Conservation (phyloP, 148 eudicot genomes). For the Agrostemma githago region DNA sequence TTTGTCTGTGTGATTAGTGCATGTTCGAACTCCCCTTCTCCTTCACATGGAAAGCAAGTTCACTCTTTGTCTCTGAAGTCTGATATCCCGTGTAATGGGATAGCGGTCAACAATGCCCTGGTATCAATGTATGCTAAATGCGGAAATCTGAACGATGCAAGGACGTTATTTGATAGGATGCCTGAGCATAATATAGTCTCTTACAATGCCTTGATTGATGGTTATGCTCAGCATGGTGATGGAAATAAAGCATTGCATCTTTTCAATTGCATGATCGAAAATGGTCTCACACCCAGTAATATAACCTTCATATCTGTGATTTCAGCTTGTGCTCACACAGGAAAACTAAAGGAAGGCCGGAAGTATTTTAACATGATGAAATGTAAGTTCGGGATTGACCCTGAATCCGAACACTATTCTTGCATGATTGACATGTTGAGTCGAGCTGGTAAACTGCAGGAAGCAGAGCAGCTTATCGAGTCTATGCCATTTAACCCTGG, state of each 20-base stretch:
- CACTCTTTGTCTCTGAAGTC: slow-evolving; percentile 62
- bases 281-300: slow-evolving; percentile 33
- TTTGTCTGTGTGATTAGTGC: slow-evolving; percentile 70
- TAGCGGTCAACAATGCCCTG: slow-evolving; percentile 58
- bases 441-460: slow-evolving; percentile 58
- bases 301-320: slow-evolving; percentile 64
- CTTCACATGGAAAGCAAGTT: slow-evolving; percentile 67
- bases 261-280: slow-evolving; percentile 55
- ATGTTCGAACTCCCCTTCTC: slow-evolving; percentile 57
- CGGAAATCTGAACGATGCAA: slow-evolving; percentile 67
- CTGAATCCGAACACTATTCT: slow-evolving; percentile 63
- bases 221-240: slow-evolving; percentile 66
- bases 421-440: slow-evolving; percentile 88
- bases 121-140: slow-evolving; percentile 73
- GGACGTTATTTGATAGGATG: slow-evolving; percentile 61
- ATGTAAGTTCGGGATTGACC: slow-evolving; percentile 42
- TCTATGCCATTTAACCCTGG: slow-evolving; percentile 63
- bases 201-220: slow-evolving; percentile 63
- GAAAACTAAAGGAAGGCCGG: slow-evolving; percentile 58
- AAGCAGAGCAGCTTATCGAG: slow-evolving; percentile 55
- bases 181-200: slow-evolving; percentile 60
- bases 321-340: slow-evolving; percentile 70
- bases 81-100: slow-evolving; percentile 52
- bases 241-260: slow-evolving; percentile 48
- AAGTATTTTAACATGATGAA: slow-evolving; percentile 51